Evolutionary conservation across 768 basidiomycete genomes (phyloP), one percentile per base, ranked within the genome.

Genomic region (Lactarius quietus): DNA sequence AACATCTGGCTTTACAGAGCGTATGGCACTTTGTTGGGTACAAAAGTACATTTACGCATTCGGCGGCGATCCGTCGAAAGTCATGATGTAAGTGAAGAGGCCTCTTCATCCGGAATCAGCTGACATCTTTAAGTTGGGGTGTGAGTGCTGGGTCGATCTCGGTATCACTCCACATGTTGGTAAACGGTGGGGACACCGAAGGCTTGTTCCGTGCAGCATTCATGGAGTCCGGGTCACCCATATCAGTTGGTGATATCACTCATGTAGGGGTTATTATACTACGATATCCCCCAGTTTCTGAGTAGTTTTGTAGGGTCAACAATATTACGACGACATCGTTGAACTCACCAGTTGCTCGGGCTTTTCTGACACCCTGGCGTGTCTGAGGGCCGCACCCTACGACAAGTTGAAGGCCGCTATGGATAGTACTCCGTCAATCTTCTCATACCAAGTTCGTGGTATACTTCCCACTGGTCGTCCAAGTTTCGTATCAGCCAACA

Each of bases 11-110:
- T 39, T 28, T 65, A 63, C 73, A 87, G 82, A 85, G 71, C 78
- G 83, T n/a, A 73, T 33, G 33, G 33, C 33, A 8, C 33, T 33
- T 33, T 8, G 33, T 33, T 33, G 33, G 33, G 33, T 33, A 33
- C 33, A 33, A 33, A 33, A 33, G 33, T 33, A 89, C 70, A 86
- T 89, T 63, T 68, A 73, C 35, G 74, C 76, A 7, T 90, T 88
- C 69, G 86, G 87, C 1, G 88, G 89, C 12, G 85, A 89, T 72
- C 81, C 83, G 0, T 72, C 71, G 6, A 86, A 83, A 73, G 86
- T 86, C 1, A 84, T 83, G 0, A 80, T 84, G 81, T 85, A 72
- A 61, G 81, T 43, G 20, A 43, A 53, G 28, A 51, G 61, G 63
- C 57, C 52, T 23, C 56, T 67, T 61, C 33, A 58, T 31, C 43